These are phyloP conservation scores for Trifolium fragiferum DNA, from an alignment of 306 rosid species.

Conservation along the genomic window DNA sequence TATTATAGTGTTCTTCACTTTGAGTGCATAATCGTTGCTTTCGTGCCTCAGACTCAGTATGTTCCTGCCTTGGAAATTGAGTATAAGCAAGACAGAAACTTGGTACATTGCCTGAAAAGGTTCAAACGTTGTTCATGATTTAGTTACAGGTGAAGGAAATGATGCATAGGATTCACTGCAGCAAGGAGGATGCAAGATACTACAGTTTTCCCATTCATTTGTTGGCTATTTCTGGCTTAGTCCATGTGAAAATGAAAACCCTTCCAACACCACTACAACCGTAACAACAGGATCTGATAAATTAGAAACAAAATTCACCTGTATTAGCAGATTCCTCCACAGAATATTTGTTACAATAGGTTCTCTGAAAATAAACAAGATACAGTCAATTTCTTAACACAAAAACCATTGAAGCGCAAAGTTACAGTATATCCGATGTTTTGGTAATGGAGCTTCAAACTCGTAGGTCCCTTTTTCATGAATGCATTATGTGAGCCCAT, in stretches of 20 bases:
- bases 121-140: conserved; percentile 25
- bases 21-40: conserved; percentile 40
- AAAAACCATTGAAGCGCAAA: conserved; percentile 30
- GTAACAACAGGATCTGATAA: not conserved
- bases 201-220: conserved; percentile 4
- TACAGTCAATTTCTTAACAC: conserved; percentile 9
- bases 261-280: conserved; percentile 24
- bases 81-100: conserved; percentile 72
- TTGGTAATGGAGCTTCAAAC: conserved; percentile 4
- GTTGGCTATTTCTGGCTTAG: conserved; percentile 5
- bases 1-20: conserved; percentile 85
- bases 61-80: conserved; percentile 68
- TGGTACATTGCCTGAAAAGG: conserved; percentile 79
- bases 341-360: conserved; percentile 88
- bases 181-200: not conserved
- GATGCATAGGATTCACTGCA: not conserved
- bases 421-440: not conserved
- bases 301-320: conserved; percentile 58
- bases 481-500: conserved; percentile 22
- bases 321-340: conserved; percentile 94
- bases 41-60: conserved; percentile 55
- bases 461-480: conserved; percentile 1
- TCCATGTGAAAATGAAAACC: not conserved
- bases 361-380: conserved; percentile 64
- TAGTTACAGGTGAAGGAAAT: conserved; percentile 17